These are phyloP conservation scores for Ustilago bromivora DNA, from an alignment of 1,284 basidiomycete genomes.

Conservation along the genomic window DNA sequence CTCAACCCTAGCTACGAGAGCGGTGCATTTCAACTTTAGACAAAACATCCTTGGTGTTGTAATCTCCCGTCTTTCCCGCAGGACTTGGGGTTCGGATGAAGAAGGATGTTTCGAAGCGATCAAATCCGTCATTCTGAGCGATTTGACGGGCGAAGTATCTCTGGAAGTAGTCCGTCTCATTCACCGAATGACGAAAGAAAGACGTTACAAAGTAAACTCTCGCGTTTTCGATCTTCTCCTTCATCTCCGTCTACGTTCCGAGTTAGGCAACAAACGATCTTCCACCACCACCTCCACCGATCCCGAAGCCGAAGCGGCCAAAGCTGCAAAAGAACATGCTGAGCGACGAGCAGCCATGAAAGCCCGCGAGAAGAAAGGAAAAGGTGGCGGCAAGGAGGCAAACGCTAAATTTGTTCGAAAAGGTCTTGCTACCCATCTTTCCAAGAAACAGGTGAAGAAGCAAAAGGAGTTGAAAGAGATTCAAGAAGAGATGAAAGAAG, in stretches of 20 bases:
- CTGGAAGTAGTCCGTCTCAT: constrained; percentile 90
- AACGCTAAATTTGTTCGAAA: constrained; percentile 61
- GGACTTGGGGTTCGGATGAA: constrained; percentile 74
- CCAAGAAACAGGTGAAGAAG: constrained; percentile 66
- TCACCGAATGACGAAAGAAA: constrained; percentile 96
- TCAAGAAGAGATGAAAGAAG: constrained; percentile 71
- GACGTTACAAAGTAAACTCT: constrained; percentile 88
- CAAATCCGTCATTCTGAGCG: constrained; percentile 82
- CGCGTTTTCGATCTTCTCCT: constrained; percentile 87
- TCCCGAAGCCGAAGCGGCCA: constrained; percentile 76
- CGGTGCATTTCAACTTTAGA: constrained; percentile 97
- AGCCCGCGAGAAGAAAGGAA: constrained; percentile 69
- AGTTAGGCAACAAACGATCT: constrained; percentile 81
- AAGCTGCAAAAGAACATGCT: constrained; percentile 64
- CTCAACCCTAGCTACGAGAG: constrained; percentile 83
- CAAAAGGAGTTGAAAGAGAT: constrained; percentile 61
- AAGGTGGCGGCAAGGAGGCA: constrained; percentile 42
- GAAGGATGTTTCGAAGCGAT: constrained; percentile 85
- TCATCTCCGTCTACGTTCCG: constrained; percentile 86
- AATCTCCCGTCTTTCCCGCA: constrained; percentile 82
- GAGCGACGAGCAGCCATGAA: constrained; percentile 68
- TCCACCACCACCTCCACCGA: constrained; percentile 73
- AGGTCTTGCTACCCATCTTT: constrained; percentile 60
- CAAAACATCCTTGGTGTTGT: constrained; percentile 90
- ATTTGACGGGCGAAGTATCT: constrained; percentile 82